Percentiles rank a stretch among this genome's conserved stretches.
phyloP scores from a whole-genome alignment of 805 yeast species.

The Kodamaea hsintzibuensis region DNA sequence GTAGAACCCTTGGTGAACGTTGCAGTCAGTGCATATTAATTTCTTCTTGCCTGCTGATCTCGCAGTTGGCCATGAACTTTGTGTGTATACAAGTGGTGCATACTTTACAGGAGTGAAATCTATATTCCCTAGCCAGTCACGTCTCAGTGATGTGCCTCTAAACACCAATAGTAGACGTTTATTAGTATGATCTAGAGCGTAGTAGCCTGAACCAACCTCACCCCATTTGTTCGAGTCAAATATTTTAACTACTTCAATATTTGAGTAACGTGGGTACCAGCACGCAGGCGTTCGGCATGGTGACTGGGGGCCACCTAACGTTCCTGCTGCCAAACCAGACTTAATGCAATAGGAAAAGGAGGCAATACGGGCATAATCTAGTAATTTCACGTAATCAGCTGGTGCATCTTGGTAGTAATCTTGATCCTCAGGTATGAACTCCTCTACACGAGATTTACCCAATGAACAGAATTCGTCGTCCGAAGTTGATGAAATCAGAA shows the following conservation, averaged over 20 bases:
- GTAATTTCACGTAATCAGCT: constrained; percentile 23
- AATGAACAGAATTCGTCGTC: background rate
- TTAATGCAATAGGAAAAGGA: constrained; percentile 41
- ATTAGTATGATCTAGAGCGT: constrained; percentile 48
- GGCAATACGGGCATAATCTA: constrained; percentile 34
- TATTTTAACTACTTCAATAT: constrained; percentile 39
- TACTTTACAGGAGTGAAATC: constrained; percentile 48
- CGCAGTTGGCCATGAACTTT: background rate
- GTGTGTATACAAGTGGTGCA: constrained; percentile 38
- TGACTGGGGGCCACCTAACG: background rate
- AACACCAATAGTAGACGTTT: constrained; percentile 51
- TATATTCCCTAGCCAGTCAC: constrained; percentile 66
- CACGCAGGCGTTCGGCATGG: constrained; percentile 21
- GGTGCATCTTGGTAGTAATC: background rate
- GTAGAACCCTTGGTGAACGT: constrained; percentile 66
- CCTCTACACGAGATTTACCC: background rate
- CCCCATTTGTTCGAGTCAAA: constrained; percentile 44
- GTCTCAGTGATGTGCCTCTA: constrained; percentile 62
- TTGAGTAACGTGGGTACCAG: constrained; percentile 15
- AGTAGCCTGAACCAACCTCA: constrained; percentile 54
- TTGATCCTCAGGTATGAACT: background rate
- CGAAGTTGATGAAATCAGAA: background rate
- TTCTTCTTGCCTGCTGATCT: background rate
- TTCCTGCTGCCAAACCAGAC: constrained; percentile 21
- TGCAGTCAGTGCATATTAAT: constrained; percentile 48